phyloP scores from a whole-genome alignment of 2,329 filamentous ascomycete species.

The Elsinoe perseae region DNA sequence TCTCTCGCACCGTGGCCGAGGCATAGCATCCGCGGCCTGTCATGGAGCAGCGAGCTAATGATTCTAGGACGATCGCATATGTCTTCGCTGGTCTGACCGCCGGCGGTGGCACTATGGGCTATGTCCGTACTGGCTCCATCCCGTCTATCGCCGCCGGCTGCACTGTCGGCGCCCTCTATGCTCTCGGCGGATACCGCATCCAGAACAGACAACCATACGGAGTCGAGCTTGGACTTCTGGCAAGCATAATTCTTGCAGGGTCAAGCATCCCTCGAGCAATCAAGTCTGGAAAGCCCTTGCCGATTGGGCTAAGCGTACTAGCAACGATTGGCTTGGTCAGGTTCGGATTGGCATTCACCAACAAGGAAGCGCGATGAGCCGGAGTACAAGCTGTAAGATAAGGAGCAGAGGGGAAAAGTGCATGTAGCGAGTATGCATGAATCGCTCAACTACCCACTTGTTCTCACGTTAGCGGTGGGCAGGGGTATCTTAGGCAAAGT shows the following conservation, averaged over 20 bases:
- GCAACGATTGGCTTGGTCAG: slow-evolving; percentile 70
- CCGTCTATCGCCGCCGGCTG: slow-evolving; percentile 81
- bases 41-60: neutral
- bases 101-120: slow-evolving; percentile 80
- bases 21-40: neutral
- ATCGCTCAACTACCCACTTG: neutral
- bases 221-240: slow-evolving; percentile 79
- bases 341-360: slow-evolving; percentile 61
- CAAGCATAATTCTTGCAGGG: slow-evolving; percentile 75
- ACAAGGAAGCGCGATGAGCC: slow-evolving; percentile 10
- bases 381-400: neutral
- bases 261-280: slow-evolving; percentile 81
- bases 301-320: slow-evolving; percentile 67
- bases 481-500: slow-evolving; percentile 5
- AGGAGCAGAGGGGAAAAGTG: neutral
- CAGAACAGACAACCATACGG: slow-evolving; percentile 70
- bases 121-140: slow-evolving; percentile 72
- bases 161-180: slow-evolving; percentile 71
- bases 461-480: too few relatives aligned
- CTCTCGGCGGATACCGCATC: slow-evolving; percentile 72
- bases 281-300: slow-evolving; percentile 74
- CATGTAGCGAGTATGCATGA: neutral
- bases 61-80: slow-evolving; percentile 52
- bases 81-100: slow-evolving; percentile 75
- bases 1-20: neutral